Conservation (phyloP, 148 eudicot genomes). For the Vaccinium corymbosum region DNA sequence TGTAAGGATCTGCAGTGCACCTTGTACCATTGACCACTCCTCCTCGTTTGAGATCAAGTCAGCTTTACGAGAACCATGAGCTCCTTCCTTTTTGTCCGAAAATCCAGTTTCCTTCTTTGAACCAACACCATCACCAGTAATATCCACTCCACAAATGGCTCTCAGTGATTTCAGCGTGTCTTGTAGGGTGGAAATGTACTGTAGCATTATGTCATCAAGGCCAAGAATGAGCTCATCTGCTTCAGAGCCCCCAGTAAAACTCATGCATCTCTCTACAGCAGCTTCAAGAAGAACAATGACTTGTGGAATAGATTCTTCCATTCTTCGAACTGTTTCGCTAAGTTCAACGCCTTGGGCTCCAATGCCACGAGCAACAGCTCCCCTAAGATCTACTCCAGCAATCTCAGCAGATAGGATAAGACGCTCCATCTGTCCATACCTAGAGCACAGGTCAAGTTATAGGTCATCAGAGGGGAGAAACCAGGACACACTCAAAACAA, state of each 20-base stretch:
- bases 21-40: constrained; percentile 98
- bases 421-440: constrained; percentile 97
- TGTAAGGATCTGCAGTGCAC: constrained; percentile 90
- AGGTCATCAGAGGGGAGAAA: not conserved
- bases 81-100: constrained; percentile 66
- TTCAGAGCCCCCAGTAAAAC: constrained; percentile 94
- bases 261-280: constrained; percentile 86
- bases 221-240: constrained; percentile 83
- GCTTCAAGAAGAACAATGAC: constrained; percentile 90
- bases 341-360: constrained; percentile 96
- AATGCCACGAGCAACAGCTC: constrained; percentile 82
- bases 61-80: constrained; percentile 55
- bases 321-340: constrained; percentile 95
- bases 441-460: constrained; percentile 21
- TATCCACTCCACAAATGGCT: constrained; percentile 78
- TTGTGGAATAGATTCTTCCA: constrained; percentile 96
- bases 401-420: constrained; percentile 76
- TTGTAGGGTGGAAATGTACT: constrained; percentile 73
- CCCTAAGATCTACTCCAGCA: constrained; percentile 78
- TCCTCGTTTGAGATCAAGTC: constrained; percentile 86
- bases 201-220: constrained; percentile 80
- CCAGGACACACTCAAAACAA: constrained; percentile 1
- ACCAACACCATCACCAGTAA: constrained; percentile 37
- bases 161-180: constrained; percentile 77
- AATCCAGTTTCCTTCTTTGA: constrained; percentile 57